Evolutionary conservation across 495 filamentous ascomycete genomes (phyloP).

Genomic region (Acidiella bohemica): DNA sequence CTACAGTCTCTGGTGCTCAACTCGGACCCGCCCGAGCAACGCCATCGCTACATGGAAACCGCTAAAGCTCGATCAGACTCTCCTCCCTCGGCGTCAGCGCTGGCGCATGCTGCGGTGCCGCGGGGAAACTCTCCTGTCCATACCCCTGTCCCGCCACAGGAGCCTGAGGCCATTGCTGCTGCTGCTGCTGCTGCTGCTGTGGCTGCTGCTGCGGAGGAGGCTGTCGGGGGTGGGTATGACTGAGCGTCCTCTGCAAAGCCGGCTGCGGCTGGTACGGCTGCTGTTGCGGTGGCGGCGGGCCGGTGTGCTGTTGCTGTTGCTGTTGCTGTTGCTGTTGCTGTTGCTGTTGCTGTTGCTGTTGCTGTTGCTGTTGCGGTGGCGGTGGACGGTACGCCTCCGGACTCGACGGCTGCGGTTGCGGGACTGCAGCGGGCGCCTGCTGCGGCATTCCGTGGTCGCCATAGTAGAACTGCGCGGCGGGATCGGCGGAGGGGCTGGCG

Average conservation of each 20-base stretch:
- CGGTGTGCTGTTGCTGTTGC: conserved; percentile 20
- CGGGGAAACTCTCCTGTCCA: conserved; percentile 50
- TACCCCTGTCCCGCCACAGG: conserved; percentile 37
- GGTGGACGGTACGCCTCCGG: conserved; percentile 19
- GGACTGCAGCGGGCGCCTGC: neutral
- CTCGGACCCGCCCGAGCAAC: no score
- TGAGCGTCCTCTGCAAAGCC: neutral
- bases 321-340: conserved; percentile 1
- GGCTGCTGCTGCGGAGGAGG: conserved; percentile 20
- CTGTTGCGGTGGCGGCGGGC: conserved; percentile 11
- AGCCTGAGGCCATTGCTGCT: conserved; percentile 23
- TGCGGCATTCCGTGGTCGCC: conserved; percentile 12
- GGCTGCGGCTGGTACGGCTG: conserved; percentile 10
- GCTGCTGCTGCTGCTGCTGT: conserved; percentile 29
- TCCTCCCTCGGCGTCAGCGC: conserved; percentile 47
- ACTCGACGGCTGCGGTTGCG: conserved; percentile 18
- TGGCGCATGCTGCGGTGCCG: conserved; percentile 47
- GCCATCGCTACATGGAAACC: no score
- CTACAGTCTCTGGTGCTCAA: no score
- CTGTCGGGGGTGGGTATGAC: conserved; percentile 2
- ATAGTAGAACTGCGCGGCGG: conserved; percentile 25
- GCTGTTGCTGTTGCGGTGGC: conserved; percentile 14
- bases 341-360: neutral
- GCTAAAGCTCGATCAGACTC: conserved; percentile 71
- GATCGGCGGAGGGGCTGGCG: conserved; percentile 13